Conservation (phyloP, 495 filamentous ascomycete species). For the Choiromyces venosus region DNA sequence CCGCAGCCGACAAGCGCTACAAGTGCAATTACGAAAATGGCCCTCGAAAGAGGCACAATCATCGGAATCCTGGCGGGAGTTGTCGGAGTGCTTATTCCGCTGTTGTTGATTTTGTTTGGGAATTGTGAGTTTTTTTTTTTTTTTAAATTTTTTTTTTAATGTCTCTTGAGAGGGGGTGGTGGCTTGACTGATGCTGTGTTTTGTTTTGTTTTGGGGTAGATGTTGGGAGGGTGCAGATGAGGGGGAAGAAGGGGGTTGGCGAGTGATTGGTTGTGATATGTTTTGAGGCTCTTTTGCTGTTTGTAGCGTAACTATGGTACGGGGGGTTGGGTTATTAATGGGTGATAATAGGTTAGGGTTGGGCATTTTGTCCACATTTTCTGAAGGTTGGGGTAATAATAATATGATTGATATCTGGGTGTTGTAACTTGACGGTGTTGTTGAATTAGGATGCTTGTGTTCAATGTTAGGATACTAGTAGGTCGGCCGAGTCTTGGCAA, state of each 20-base stretch:
- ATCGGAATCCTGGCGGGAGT: background rate
- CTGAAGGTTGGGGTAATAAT: too few species aligned
- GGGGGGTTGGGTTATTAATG: background rate
- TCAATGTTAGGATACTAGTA: background rate
- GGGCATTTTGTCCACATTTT: too few species aligned
- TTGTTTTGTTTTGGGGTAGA: background rate
- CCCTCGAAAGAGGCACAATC: background rate
- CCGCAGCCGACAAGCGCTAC: background rate
- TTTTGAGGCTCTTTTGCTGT: background rate
- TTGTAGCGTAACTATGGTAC: background rate
- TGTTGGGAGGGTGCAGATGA: background rate
- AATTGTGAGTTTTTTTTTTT: background rate
- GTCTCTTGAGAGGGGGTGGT: too few species aligned
- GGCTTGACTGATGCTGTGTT: background rate
- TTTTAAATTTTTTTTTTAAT: too few species aligned
- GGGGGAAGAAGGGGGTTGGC: background rate
- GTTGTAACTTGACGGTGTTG: too few species aligned
- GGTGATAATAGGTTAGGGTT: background rate
- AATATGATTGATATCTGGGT: too few species aligned
- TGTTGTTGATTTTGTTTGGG: slow-evolving; percentile 42
- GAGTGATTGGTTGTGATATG: background rate
- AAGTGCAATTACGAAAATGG: background rate
- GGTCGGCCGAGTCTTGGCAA: background rate
- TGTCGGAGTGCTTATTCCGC: background rate
- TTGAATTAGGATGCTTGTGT: too few species aligned